These are phyloP conservation scores for Solanum dulcamara DNA, from an alignment of 257 asterid species.

Conservation along the genomic window DNA sequence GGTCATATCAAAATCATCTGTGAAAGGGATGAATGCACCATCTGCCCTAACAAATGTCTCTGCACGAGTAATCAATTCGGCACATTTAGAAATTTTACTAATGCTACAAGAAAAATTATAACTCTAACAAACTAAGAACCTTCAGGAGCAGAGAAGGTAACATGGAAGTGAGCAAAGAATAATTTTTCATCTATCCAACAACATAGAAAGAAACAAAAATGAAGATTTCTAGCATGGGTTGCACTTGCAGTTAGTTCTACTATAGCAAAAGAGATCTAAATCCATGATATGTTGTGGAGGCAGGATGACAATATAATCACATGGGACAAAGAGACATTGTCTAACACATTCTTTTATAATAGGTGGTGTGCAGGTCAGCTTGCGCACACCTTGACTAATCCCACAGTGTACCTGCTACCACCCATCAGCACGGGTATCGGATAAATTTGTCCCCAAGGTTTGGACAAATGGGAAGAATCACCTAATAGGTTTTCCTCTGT, in stretches of 20 bases:
- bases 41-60: slow-evolving; percentile 97
- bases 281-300: not conserved
- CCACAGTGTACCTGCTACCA: not conserved
- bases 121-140: not conserved
- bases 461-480: too few species aligned
- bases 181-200: not conserved
- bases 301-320: not conserved
- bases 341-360: not conserved
- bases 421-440: not conserved
- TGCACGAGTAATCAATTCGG: slow-evolving; percentile 24
- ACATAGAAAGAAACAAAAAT: not conserved
- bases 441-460: not conserved
- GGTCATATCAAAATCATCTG: slow-evolving; percentile 70
- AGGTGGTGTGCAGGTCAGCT: not conserved
- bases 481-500: too few species aligned
- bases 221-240: not conserved
- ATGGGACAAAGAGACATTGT: not conserved
- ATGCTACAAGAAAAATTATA: not conserved
- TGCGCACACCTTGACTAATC: not conserved
- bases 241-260: not conserved
- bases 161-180: not conserved
- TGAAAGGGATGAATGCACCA: slow-evolving; percentile 90
- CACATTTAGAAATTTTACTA: not conserved
- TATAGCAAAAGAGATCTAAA: not conserved
- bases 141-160: not conserved